Conservation (phyloP, 345 rosid genomes). For the Euphorbia lathyris region DNA sequence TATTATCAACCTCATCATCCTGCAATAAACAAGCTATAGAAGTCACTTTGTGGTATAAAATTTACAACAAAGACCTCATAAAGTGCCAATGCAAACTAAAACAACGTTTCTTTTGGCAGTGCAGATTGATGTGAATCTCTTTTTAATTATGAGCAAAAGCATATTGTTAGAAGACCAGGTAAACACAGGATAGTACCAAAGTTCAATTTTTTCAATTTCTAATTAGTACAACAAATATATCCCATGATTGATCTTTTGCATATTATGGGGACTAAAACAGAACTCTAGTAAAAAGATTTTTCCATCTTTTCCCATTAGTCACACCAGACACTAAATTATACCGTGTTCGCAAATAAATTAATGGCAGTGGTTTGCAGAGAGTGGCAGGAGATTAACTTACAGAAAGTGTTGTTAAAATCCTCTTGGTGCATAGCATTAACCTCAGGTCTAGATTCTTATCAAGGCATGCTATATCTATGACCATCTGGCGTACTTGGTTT, state of each 20-base stretch:
- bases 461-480: slow-evolving; percentile 55
- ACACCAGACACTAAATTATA: neutral
- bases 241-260: neutral
- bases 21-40: slow-evolving; percentile 21
- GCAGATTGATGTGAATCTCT: neutral
- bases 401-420: slow-evolving; percentile 30
- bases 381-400: slow-evolving; percentile 37
- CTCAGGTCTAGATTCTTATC: slow-evolving; percentile 65
- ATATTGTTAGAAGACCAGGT: too few relatives aligned
- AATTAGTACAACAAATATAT: neutral
- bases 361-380: neutral
- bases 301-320: neutral
- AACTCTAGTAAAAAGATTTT: neutral
- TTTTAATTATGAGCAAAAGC: too few relatives aligned
- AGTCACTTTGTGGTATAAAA: neutral
- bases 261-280: neutral
- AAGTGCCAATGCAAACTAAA: neutral
- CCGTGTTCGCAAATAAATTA: neutral
- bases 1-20: slow-evolving; percentile 55
- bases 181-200: too few relatives aligned
- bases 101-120: neutral
- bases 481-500: slow-evolving; percentile 46
- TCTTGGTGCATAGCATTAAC: slow-evolving; percentile 49
- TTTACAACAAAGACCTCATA: neutral
- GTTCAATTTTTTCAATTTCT: too few relatives aligned